A percentile compares a stretch with the other conserved stretches of the same genome.
Conservation (phyloP, 2,329 filamentous ascomycete species). For the Fusarium secorum region DNA sequence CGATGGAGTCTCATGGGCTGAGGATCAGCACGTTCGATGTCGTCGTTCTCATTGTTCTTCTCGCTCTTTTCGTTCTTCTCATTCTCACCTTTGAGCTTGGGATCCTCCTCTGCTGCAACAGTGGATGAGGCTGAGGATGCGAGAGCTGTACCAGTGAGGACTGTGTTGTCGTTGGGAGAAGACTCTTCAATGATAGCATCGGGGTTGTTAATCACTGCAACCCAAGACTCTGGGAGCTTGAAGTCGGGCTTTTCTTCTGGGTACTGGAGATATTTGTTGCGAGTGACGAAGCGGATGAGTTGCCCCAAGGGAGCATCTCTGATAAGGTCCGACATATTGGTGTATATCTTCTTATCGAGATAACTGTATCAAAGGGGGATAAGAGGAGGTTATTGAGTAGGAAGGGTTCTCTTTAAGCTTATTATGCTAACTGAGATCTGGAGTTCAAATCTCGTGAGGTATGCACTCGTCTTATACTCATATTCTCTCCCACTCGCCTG, state of each 20-base stretch:
- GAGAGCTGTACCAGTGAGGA: slow-evolving; percentile 21
- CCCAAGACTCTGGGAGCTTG: slow-evolving; percentile 54
- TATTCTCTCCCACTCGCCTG: background rate
- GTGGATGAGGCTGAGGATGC: slow-evolving; percentile 38
- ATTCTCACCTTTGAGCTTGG: slow-evolving; percentile 18
- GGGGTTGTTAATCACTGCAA: slow-evolving; percentile 46
- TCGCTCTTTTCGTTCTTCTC: slow-evolving; percentile 4
- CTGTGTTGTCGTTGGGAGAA: slow-evolving; percentile 3
- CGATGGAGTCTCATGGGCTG: slow-evolving; percentile 30
- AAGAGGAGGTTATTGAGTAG: background rate
- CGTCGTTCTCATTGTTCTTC: slow-evolving; percentile 18
- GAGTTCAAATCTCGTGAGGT: background rate
- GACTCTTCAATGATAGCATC: slow-evolving; percentile 30
- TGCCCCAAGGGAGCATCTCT: slow-evolving; percentile 67
- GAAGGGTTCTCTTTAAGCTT: slow-evolving; percentile 11
- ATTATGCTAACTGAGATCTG: background rate
- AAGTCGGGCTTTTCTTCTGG: slow-evolving; percentile 67
- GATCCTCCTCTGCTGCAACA: slow-evolving; percentile 27
- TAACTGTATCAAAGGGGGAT: background rate
- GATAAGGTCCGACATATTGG: slow-evolving; percentile 48
- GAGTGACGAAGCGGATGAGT: slow-evolving; percentile 61
- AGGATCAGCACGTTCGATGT: slow-evolving; percentile 13
- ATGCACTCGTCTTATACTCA: slow-evolving; percentile 32
- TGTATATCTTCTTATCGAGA: background rate
- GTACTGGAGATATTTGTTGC: slow-evolving; percentile 62